phyloP scores from a whole-genome alignment of 106 monocot species.

The Dendrobium officinale region DNA sequence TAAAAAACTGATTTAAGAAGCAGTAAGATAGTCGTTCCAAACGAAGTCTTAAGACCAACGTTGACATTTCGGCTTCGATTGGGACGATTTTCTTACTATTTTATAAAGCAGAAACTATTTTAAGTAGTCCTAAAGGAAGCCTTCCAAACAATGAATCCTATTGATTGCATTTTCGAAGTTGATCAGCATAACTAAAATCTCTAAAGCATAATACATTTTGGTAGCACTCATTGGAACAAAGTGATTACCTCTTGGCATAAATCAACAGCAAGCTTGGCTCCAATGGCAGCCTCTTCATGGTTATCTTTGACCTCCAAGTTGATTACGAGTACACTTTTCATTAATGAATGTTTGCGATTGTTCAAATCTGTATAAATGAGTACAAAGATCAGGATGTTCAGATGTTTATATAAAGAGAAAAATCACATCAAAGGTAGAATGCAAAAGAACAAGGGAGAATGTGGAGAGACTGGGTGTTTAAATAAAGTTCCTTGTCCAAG shows the following conservation, averaged over 20 bases:
- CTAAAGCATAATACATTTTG: no score
- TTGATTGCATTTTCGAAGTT: no score
- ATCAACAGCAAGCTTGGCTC: conserved; percentile 80
- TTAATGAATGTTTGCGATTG: conserved; percentile 55
- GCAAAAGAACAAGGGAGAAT: neutral
- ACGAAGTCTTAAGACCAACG: no score
- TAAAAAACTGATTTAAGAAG: no score
- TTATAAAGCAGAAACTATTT: no score
- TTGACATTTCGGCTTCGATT: no score
- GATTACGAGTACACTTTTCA: conserved; percentile 68
- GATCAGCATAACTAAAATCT: no score
- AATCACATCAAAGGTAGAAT: neutral
- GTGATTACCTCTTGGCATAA: conserved; percentile 56
- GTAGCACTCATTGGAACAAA: no score
- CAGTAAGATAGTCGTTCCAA: no score
- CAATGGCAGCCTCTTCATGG: conserved; percentile 95
- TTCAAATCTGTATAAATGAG: conserved; percentile 62
- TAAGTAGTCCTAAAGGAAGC: no score
- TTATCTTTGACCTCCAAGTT: conserved; percentile 99
- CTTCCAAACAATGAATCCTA: no score
- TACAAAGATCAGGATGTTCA: neutral
- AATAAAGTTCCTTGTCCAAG: neutral
- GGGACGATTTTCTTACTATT: no score
- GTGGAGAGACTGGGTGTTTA: neutral
- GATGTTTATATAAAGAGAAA: neutral